These are phyloP conservation scores for Sporothrix schenckii DNA, from an alignment of 2,329 filamentous ascomycete species.

Conservation along the genomic window DNA sequence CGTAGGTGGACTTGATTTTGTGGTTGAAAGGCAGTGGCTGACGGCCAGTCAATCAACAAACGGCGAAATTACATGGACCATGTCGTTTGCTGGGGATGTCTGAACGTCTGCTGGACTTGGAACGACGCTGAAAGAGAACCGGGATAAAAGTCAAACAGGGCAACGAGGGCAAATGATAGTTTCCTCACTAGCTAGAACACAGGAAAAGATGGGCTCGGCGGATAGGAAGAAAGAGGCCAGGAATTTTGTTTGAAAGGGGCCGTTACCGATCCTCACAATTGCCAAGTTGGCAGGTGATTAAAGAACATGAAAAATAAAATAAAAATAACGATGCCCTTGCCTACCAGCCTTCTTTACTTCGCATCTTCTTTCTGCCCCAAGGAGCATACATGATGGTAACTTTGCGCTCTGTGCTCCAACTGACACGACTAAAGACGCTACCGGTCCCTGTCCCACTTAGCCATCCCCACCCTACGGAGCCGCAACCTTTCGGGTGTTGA, in stretches of 20 bases:
- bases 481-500: not conserved
- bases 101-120: too few species aligned
- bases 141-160: too few species aligned
- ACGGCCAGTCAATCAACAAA: too few species aligned
- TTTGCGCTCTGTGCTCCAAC: too few species aligned
- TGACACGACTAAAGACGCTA: slow-evolving; percentile 12
- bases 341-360: not conserved
- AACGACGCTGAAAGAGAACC: too few species aligned
- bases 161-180: too few species aligned
- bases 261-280: not conserved
- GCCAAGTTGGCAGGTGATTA: slow-evolving; percentile 11
- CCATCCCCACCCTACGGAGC: not conserved
- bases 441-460: not conserved
- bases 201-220: too few species aligned
- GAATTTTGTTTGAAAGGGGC: not conserved
- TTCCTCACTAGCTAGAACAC: too few species aligned
- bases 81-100: too few species aligned
- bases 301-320: not conserved
- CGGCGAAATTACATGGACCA: too few species aligned
- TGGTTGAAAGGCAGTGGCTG: not conserved
- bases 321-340: not conserved
- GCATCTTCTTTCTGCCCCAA: not conserved
- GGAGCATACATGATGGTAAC: slow-evolving; percentile 7
- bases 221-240: not conserved
- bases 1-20: not conserved